Base-by-base conservation (phyloP, 176 grass and related monocot species). In the Rhynchospora pubera region DNA sequence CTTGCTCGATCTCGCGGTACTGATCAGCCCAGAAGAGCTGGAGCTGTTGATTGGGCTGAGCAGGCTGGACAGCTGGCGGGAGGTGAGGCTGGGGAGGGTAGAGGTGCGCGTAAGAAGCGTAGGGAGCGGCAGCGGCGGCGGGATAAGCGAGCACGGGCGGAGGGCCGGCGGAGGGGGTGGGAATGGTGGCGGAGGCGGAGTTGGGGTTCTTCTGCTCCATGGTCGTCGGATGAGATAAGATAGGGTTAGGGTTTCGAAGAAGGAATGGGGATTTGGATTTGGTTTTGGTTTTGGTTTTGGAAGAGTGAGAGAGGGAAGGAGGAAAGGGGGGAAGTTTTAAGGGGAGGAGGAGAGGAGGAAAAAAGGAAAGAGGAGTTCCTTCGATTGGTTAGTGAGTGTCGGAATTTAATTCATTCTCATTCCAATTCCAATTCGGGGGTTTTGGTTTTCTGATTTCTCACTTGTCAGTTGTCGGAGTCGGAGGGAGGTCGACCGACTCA, bases 11-110 rank as follows among this genome's bases (percentile, higher is more conserved):
- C 89, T 97, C 94, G 44, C 92, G 92, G 85, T 87, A 90, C 85
- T 94, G 96, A 56, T 94, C 92, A 39, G 92, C 92, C 96, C 96
- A 98, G 90, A 98, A 98, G 68, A 88, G 57, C 89, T 97, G 91
- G 51, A 96, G 90, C 76, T 96, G 90, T 83, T 91, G 92, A 79
- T 94, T 84, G 52, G 66, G 92, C 79, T 85, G 86, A 26, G 72
- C 84, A 2, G 87, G 84, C 5, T 83, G 85, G 67, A 90, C 87
- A 75, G 86, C 72, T 16, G 80, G 85, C 1, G 92, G 87, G 9
- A 85, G 85, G 0, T 85, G 83, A 0, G 89, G 50, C 6, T 87
- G 83, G 2, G 90, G 83, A 10, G 85, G 87, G 83, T 94, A 94
- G 64, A 94, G 87, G 84, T 94, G 91, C 57, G 79, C 79, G 11